Conservation (phyloP, 2,329 filamentous ascomycete genomes). For the Trichoderma sp. region DNA sequence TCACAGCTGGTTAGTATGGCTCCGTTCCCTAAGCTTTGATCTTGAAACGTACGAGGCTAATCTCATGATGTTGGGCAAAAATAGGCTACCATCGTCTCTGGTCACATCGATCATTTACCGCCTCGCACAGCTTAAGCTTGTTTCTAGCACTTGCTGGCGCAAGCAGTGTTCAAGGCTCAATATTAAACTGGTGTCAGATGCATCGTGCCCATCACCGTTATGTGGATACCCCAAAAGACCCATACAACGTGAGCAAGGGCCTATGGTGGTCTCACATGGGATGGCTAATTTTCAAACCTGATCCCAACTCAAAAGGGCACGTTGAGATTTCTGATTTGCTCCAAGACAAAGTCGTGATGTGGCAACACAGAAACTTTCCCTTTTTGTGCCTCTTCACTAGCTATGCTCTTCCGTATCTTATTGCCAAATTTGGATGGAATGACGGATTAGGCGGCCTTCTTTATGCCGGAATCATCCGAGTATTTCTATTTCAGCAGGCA, state of each 20-base stretch:
- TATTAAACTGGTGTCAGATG: conserved; percentile 79
- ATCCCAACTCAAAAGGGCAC: conserved; percentile 77
- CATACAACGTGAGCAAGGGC: conserved; percentile 80
- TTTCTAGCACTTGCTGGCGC: conserved; percentile 75
- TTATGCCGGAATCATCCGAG: conserved; percentile 76
- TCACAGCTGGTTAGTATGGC: conserved; percentile 61
- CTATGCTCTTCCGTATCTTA: conserved; percentile 68
- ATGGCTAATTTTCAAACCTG: conserved; percentile 87
- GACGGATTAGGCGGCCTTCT: conserved; percentile 77
- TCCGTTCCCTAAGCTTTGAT: neutral
- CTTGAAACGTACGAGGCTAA: neutral
- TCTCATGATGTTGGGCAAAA: neutral
- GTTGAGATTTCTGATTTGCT: conserved; percentile 81
- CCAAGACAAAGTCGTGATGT: conserved; percentile 75
- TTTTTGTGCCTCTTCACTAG: conserved; percentile 74
- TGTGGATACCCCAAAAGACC: conserved; percentile 83
- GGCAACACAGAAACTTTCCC: conserved; percentile 75
- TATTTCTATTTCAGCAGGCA: conserved; percentile 81
- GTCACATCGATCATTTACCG: conserved; percentile 79
- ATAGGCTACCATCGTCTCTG: conserved; percentile 63
- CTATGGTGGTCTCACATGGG: conserved; percentile 71
- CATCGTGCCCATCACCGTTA: conserved; percentile 83
- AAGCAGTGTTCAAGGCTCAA: conserved; percentile 76
- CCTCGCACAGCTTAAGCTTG: conserved; percentile 69
- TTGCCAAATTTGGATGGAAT: conserved; percentile 72